phyloP scores from a whole-genome alignment of 2,329 filamentous ascomycete genomes.

The Colletotrichum camelliae region DNA sequence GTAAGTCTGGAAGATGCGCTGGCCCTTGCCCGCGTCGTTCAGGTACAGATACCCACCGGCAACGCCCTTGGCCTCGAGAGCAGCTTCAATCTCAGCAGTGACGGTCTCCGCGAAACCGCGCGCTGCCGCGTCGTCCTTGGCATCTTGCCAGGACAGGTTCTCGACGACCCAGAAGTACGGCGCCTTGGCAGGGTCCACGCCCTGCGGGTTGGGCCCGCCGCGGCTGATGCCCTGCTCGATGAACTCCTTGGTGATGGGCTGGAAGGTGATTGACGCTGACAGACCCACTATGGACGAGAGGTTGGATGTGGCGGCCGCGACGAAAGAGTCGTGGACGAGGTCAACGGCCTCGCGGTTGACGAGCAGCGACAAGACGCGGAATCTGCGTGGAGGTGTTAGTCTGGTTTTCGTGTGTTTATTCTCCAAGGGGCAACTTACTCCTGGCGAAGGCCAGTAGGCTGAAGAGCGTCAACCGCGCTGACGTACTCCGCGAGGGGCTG shows the following conservation, averaged over 20 bases:
- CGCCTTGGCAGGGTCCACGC: slow-evolving; percentile 14
- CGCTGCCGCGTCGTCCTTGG: slow-evolving; percentile 1
- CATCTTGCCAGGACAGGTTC: slow-evolving; percentile 19
- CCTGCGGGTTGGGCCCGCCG: slow-evolving; percentile 20
- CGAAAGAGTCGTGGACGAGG: slow-evolving; percentile 14
- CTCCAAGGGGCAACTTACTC: background rate
- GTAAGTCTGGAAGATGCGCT: slow-evolving; percentile 22
- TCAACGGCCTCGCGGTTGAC: slow-evolving; percentile 19
- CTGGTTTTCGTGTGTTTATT: too few species aligned
- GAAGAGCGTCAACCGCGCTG: slow-evolving; percentile 16
- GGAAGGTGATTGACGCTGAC: slow-evolving; percentile 22
- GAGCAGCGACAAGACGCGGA: slow-evolving; percentile 21
- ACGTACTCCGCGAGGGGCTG: slow-evolving; percentile 20
- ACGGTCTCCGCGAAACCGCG: background rate
- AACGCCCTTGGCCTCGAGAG: slow-evolving; percentile 5
- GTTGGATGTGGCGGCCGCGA: background rate
- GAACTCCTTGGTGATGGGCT: slow-evolving; percentile 21
- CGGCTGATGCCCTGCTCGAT: slow-evolving; percentile 9
- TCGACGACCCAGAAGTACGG: slow-evolving; percentile 24
- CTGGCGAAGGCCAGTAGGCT: slow-evolving; percentile 22
- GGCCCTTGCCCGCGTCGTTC: slow-evolving; percentile 48
- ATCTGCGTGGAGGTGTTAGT: background rate
- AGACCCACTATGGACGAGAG: slow-evolving; percentile 2
- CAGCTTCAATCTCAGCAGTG: slow-evolving; percentile 2
- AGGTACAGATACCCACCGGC: slow-evolving; percentile 39